Evolutionary conservation across 257 asterid genomes (phyloP), one percentile per base, ranked within the genome.

Genomic region (Primulina huaijiensis): DNA sequence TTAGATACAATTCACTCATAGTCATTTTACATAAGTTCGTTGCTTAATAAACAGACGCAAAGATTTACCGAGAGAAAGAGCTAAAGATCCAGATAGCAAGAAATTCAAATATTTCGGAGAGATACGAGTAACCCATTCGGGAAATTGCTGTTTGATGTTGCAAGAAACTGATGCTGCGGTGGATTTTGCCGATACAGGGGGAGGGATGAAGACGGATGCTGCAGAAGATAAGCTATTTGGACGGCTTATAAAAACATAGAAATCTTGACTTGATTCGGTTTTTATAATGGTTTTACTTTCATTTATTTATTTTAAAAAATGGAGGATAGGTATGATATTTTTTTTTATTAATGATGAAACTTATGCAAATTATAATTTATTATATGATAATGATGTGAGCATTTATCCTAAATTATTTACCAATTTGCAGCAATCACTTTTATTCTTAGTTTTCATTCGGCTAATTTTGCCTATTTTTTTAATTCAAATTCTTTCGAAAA

Each of bases 51-150:
- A 8, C 30, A 3, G 17, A n/a, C 29, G 2, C 3, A 5, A 2
- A 33, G 64, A 33, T 38, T 16, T 72, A 88, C 98, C 96, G 2
- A 90, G 68, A 27, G 90, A 82, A 31, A 92, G 87, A 68, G 94
- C 88, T 27, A 92, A 83, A 68, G 96, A 78, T 68, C 88, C 87
- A 11, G 97, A 84, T 5, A 93, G 72, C 68, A 89, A 74, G 77
- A 80, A 69, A 74, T 79, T 89, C 82, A 78, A 31, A 29, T 90
- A 60, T 59, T 83, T 88, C 79, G 92, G 81, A 31, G 79, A 74
- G 69, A 82, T 20, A 69, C 79, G 72, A 30, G 89, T 73, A 66
- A 75, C 74, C 81, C 86, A 79, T 75, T 78, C 72, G 58, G 82
- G 70, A 62, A 78, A 50, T 2, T 64, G 73, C 5, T 9, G 64